Base-by-base conservation (phyloP, 1,139 yeast genomes). In the Saccharomycopsis crataegensis region DNA sequence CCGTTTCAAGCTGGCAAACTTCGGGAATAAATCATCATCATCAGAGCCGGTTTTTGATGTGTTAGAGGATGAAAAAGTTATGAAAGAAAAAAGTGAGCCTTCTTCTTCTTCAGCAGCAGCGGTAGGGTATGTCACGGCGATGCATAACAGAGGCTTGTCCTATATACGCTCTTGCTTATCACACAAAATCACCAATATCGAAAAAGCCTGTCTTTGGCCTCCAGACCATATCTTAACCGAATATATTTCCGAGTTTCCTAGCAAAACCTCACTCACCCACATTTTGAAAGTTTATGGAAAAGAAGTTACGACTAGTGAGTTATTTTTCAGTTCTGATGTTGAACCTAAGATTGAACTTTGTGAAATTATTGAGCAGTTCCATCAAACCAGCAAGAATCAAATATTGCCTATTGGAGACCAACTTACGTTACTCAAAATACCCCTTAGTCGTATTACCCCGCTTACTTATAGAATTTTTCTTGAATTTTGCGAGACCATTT, bases 141-240 rank as follows among this genome's bases (percentile, higher is more conserved):
- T 80, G 67, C 52, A 71, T 86, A 8, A 67, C 65, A 43, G 4
- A 17, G 7, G 37, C 9, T 34, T 8, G 14, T 34, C 28, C 7
- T 31, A 43, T 8, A 43, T 43, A 8, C 32, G 31, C 8, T 7
- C 42, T 14, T 32, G 36, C 14, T 46, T 50, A 34, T 44, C 53
- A 7, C 17, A 22, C 6, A 11, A 2, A 67, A 74, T 1, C 79
- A 82, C 12, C 8, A 16, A 0, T 69, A 22, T 87, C 7, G 62
- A 68, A 4, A 74, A 76, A 49, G 93, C 91, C 0, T 72, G 78
- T 22, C 67, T 86, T 6, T 83, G 89, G 88, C 94, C 95, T 3
- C 79, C 87, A 1, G 79, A 77, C 58, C 75, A 76, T 42, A 69
- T 85, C 22, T 81, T 90, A 58, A 60, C 72, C 9, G 71, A 71